phyloP scores from a whole-genome alignment of 768 basidiomycete genomes.

The Glaciozyma martinii region DNA sequence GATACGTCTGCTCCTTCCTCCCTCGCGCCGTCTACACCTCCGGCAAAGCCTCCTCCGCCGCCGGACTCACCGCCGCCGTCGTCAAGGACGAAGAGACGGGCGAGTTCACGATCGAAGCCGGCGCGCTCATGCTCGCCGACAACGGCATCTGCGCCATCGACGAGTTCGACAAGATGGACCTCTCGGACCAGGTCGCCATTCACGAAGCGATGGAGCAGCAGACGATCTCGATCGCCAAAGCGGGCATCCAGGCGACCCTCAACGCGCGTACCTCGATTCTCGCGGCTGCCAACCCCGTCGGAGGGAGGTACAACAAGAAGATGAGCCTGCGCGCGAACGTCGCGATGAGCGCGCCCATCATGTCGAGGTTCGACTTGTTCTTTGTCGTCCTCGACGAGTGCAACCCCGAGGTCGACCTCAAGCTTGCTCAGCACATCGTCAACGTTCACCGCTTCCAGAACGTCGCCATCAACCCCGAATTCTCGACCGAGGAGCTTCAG shows the following conservation, averaged over 20 bases:
- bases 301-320: conserved; percentile 97
- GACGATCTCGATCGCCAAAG: conserved; percentile 98
- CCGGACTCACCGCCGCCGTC: conserved; percentile 96
- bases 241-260: conserved; percentile 94
- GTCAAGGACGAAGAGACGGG: conserved; percentile 97
- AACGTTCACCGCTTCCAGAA: conserved; percentile 93
- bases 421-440: conserved; percentile 92
- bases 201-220: conserved; percentile 99
- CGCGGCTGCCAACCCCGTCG: conserved; percentile 97
- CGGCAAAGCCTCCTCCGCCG: conserved; percentile 94
- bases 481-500: conserved; percentile 91
- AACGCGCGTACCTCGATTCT: conserved; percentile 97
- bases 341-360: conserved; percentile 78
- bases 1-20: conserved; percentile 90
- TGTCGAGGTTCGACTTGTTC: conserved; percentile 96
- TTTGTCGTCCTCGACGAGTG: conserved; percentile 97
- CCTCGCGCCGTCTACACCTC: conserved; percentile 97
- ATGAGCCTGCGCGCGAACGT: conserved; percentile 99
- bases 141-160: conserved; percentile 99
- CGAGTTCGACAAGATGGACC: conserved; percentile 99
- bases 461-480: conserved; percentile 90
- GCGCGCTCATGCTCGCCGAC: conserved; percentile 98
- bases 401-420: conserved; percentile 84
- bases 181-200: conserved; percentile 95
- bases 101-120: conserved; percentile 53